These are phyloP conservation scores for Podosphaera fusca DNA, from an alignment of 2,329 filamentous ascomycete genomes.

Conservation along the genomic window DNA sequence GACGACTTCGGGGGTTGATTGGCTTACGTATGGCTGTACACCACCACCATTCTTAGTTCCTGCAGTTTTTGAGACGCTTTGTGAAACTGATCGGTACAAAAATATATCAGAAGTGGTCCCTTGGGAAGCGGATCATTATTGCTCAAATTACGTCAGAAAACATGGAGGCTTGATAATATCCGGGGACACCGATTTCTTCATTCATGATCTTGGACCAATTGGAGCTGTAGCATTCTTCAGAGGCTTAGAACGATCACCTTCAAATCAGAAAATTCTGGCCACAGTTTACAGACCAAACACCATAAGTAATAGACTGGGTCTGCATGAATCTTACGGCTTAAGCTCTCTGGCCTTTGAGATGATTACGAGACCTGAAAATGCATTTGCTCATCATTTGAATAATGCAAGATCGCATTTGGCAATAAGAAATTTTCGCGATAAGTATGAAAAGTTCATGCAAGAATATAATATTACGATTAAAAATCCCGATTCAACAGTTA, in stretches of 20 bases:
- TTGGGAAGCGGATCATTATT: conserved; percentile 69
- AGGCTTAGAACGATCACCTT: conserved; percentile 23
- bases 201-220: conserved; percentile 40
- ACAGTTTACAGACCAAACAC: conserved; percentile 19
- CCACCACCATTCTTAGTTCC: conserved; percentile 50
- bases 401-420: conserved; percentile 8
- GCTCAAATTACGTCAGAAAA: conserved; percentile 38
- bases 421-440: conserved; percentile 3
- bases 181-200: conserved; percentile 67
- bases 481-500: not conserved
- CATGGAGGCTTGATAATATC: conserved; percentile 41
- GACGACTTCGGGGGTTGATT: conserved; percentile 10
- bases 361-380: conserved; percentile 8
- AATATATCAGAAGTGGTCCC: conserved; percentile 36
- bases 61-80: conserved; percentile 48
- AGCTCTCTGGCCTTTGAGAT: conserved; percentile 17
- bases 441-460: conserved; percentile 10
- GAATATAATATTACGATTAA: conserved; percentile 7
- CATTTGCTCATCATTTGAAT: conserved; percentile 9
- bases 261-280: conserved; percentile 8
- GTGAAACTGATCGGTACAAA: conserved; percentile 20
- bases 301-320: conserved; percentile 23
- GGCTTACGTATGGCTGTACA: conserved; percentile 15
- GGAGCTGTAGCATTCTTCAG: conserved; percentile 46
- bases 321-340: conserved; percentile 18